phyloP scores from a whole-genome alignment of 1,139 yeast genomes.

The Zygosaccharomyces sapae region DNA sequence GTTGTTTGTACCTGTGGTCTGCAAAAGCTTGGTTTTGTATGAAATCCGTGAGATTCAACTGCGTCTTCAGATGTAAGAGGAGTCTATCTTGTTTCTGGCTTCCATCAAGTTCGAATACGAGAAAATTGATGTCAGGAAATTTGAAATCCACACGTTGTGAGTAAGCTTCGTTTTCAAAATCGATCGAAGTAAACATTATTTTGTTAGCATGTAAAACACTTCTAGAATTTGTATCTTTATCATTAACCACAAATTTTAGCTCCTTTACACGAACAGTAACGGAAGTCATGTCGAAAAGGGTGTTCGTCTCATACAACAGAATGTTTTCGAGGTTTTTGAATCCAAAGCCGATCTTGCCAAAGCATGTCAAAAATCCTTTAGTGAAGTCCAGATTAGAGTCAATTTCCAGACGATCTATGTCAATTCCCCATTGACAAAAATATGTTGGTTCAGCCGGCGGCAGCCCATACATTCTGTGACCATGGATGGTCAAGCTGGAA shows the following conservation, averaged over 20 bases:
- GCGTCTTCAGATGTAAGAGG: conserved; percentile 45
- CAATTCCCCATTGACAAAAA: conserved; percentile 84
- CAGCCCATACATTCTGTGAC: conserved; percentile 87
- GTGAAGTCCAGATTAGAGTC: conserved; percentile 51
- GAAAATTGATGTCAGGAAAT: conserved; percentile 42
- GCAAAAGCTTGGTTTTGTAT: conserved; percentile 50
- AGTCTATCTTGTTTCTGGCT: conserved; percentile 16
- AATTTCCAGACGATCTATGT: conserved; percentile 54
- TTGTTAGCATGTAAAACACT: conserved; percentile 38
- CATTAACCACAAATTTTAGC: conserved; percentile 35
- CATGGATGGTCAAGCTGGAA: conserved; percentile 53
- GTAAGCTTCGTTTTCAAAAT: conserved; percentile 64
- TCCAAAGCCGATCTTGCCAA: conserved; percentile 54
- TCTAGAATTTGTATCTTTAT: conserved; percentile 31
- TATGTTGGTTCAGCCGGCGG: conserved; percentile 89
- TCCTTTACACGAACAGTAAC: conserved; percentile 37
- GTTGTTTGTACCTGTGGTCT: conserved; percentile 51
- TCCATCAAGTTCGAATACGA: conserved; percentile 30
- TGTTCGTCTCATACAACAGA: conserved; percentile 52
- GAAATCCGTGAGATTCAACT: conserved; percentile 58
- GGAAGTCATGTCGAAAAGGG: conserved; percentile 65
- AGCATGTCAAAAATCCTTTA: conserved; percentile 43
- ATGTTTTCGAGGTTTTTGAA: conserved; percentile 73
- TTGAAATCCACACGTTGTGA: conserved; percentile 51
- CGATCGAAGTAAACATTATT: conserved; percentile 53